These are phyloP conservation scores for Oryza meridionalis DNA, from an alignment of 176 grass and related monocot genomes.

Conservation along the genomic window DNA sequence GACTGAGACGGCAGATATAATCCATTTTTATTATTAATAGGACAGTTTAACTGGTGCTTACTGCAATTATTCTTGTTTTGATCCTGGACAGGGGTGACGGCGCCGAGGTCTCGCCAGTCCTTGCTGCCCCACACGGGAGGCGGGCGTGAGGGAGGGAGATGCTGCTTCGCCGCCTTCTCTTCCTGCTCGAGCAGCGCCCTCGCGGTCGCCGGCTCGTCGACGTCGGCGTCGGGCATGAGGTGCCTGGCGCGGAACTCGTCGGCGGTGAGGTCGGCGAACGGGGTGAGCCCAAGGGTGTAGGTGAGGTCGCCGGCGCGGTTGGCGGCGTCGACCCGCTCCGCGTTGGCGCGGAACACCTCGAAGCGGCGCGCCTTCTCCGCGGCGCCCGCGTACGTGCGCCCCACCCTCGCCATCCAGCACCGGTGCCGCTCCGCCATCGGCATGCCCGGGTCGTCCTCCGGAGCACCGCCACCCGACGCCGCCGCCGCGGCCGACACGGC, in stretches of 20 bases:
- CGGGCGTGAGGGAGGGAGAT: no score
- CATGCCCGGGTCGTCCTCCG: no score
- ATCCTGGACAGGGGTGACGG: slow-evolving; percentile 31
- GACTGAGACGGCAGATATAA: no score
- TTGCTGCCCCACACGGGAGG: background rate
- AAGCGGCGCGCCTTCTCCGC: slow-evolving; percentile 35
- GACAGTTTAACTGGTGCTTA: no score
- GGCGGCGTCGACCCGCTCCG: slow-evolving; percentile 37
- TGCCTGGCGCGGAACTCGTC: slow-evolving; percentile 42
- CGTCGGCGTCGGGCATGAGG: no score
- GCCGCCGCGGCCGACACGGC: no score
- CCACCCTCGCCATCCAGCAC: slow-evolving; percentile 49
- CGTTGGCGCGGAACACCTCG: slow-evolving; percentile 43
- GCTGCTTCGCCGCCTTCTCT: no score
- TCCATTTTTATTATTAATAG: no score
- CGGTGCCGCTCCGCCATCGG: slow-evolving; percentile 3
- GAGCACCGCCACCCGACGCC: no score
- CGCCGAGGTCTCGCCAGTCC: slow-evolving; percentile 46
- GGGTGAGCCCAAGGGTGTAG: slow-evolving; percentile 40
- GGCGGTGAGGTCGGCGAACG: slow-evolving; percentile 49
- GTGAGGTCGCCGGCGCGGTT: slow-evolving; percentile 35
- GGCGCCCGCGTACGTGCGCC: slow-evolving; percentile 40
- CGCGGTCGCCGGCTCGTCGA: no score
- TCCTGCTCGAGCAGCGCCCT: no score
- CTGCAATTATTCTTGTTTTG: no score